These are phyloP conservation scores for Penicillium desertorum DNA, from an alignment of 495 filamentous ascomycete genomes.

Conservation along the genomic window DNA sequence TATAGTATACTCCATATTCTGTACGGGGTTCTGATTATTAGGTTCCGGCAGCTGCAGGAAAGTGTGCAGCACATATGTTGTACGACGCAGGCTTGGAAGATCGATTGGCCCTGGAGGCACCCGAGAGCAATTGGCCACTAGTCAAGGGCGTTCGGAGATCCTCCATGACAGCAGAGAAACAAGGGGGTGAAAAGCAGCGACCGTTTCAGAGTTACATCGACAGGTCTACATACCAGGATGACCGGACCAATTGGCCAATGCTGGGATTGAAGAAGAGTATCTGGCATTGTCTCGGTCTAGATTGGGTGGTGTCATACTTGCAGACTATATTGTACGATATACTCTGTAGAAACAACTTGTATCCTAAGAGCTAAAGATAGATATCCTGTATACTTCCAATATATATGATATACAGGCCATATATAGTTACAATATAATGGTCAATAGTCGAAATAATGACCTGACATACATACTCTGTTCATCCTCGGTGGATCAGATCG, in stretches of 20 bases:
- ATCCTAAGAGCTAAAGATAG: background rate
- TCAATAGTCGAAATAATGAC: background rate
- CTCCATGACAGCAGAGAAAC: conserved; percentile 7
- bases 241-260: background rate
- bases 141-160: conserved; percentile 1
- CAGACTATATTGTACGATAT: background rate
- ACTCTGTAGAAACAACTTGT: background rate
- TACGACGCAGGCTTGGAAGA: background rate
- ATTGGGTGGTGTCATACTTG: background rate
- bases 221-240: conserved; percentile 5
- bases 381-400: background rate
- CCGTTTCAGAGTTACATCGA: conserved; percentile 15
- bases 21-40: conserved; percentile 5
- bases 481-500: conserved; percentile 13
- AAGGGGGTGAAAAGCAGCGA: conserved; percentile 8
- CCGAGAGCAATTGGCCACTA: conserved; percentile 8
- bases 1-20: background rate
- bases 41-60: conserved; percentile 10
- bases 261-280: background rate
- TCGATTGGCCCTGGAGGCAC: conserved; percentile 14
- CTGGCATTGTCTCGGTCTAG: conserved; percentile 4
- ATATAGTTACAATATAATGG: background rate
- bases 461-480: conserved; percentile 3
- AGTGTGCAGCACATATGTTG: conserved; percentile 3
- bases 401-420: background rate